These are phyloP conservation scores for Rhododendron ferrugineum DNA, from an alignment of 148 eudicot species.

Conservation along the genomic window DNA sequence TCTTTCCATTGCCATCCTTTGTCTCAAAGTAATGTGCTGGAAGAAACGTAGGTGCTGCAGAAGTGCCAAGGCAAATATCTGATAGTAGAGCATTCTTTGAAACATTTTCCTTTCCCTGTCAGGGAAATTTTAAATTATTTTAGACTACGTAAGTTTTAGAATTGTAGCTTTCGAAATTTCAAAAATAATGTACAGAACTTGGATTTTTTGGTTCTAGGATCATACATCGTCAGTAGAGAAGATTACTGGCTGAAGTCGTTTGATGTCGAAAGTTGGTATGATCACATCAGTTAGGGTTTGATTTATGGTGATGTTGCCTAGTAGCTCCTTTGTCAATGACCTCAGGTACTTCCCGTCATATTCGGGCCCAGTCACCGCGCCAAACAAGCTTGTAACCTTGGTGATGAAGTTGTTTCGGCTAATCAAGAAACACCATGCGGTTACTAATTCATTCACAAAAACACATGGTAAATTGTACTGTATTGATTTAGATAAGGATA, in stretches of 20 bases:
- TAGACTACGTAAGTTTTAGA: background rate
- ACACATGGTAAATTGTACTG: background rate
- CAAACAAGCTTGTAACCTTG: constrained; percentile 8
- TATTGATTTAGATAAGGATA: no score
- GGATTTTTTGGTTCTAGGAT: background rate
- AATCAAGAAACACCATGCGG: background rate
- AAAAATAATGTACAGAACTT: background rate
- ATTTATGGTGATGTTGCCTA: constrained; percentile 26
- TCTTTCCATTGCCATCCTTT: constrained; percentile 18
- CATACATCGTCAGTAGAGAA: constrained; percentile 35
- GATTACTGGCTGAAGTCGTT: constrained; percentile 34
- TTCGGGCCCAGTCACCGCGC: constrained; percentile 20
- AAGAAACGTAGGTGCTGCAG: constrained; percentile 45
- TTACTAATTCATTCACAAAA: constrained; percentile 1
- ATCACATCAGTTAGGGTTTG: constrained; percentile 35
- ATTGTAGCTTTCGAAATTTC: background rate
- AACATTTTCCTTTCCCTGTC: constrained; percentile 21
- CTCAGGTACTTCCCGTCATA: constrained; percentile 40
- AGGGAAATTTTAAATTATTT: background rate
- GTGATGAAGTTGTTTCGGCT: constrained; percentile 28
- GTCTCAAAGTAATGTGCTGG: constrained; percentile 42
- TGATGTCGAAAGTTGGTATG: constrained; percentile 39
- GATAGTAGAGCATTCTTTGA: constrained; percentile 32
- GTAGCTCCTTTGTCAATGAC: constrained; percentile 9
- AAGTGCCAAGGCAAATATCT: constrained; percentile 41